Conservation (phyloP, 2,329 filamentous ascomycete species). For the Herpomyces periplanetae region DNA sequence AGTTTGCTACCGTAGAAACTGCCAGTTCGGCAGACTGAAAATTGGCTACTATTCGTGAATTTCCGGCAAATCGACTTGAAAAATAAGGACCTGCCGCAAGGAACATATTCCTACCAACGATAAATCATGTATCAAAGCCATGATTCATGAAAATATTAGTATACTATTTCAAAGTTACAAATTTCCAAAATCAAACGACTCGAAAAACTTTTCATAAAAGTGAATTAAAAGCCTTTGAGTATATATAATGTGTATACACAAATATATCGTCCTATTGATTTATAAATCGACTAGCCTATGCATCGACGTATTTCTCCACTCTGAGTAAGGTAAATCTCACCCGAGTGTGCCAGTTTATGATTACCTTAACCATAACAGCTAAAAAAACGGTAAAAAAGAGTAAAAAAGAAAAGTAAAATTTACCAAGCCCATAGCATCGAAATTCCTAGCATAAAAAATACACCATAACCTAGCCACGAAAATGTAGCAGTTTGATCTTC, state of each 20-base stretch:
- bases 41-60: conserved; percentile 29
- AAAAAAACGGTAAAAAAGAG: too few relatives aligned
- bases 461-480: conserved; percentile 47
- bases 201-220: conserved; percentile 1
- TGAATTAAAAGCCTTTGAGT: too few relatives aligned
- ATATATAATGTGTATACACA: too few relatives aligned
- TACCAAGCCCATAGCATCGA: conserved; percentile 96
- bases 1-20: conserved; percentile 46
- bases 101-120: conserved; percentile 58
- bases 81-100: conserved; percentile 81
- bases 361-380: too few relatives aligned
- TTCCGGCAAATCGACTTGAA: conserved; percentile 30
- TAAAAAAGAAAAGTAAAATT: conserved; percentile 5
- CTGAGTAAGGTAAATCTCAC: too few relatives aligned
- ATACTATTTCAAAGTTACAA: conserved; percentile 4
- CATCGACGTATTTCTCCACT: too few relatives aligned
- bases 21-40: conserved; percentile 70
- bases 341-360: too few relatives aligned
- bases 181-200: conserved; percentile 1
- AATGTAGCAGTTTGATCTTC: too few relatives aligned
- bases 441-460: conserved; percentile 50
- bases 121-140: too few relatives aligned
- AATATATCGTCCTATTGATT: too few relatives aligned
- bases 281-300: too few relatives aligned
- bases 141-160: too few relatives aligned